Evolutionary conservation across 1,284 basidiomycete genomes (phyloP).

Genomic region (Fomes fomentarius): DNA sequence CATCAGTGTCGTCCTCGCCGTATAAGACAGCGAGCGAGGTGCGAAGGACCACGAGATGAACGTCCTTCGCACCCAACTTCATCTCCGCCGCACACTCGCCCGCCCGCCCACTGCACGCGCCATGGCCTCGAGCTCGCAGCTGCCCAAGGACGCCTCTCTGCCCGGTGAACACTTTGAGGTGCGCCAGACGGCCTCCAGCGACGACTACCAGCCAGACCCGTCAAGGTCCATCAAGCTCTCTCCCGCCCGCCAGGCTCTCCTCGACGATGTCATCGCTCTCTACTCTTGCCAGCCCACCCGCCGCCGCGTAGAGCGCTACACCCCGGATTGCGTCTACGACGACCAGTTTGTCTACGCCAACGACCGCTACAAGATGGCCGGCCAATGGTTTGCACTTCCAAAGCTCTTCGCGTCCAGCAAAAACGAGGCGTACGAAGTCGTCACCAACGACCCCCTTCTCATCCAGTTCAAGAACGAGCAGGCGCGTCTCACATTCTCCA

Average conservation of each 20-base stretch:
- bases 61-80: no score
- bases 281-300: constrained; percentile 35
- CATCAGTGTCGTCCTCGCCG: not conserved
- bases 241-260: constrained; percentile 30
- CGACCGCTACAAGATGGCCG: constrained; percentile 38
- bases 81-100: not conserved
- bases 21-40: not conserved
- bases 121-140: constrained; percentile 5
- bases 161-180: constrained; percentile 33
- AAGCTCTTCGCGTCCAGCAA: constrained; percentile 34
- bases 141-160: constrained; percentile 29
- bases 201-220: constrained; percentile 34
- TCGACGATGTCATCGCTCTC: constrained; percentile 35
- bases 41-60: not conserved
- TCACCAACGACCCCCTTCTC: constrained; percentile 34
- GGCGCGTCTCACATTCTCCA: constrained; percentile 2
- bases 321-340: constrained; percentile 36
- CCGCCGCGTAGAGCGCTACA: constrained; percentile 34
- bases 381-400: constrained; percentile 39
- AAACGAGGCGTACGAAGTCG: constrained; percentile 35
- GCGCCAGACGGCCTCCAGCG: constrained; percentile 27
- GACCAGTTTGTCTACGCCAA: constrained; percentile 38
- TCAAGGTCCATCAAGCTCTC: constrained; percentile 32
- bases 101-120: not conserved
- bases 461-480: constrained; percentile 40